Conservation (phyloP, 2,329 filamentous ascomycete species). For the Pseudocercospora pini-densiflorae region DNA sequence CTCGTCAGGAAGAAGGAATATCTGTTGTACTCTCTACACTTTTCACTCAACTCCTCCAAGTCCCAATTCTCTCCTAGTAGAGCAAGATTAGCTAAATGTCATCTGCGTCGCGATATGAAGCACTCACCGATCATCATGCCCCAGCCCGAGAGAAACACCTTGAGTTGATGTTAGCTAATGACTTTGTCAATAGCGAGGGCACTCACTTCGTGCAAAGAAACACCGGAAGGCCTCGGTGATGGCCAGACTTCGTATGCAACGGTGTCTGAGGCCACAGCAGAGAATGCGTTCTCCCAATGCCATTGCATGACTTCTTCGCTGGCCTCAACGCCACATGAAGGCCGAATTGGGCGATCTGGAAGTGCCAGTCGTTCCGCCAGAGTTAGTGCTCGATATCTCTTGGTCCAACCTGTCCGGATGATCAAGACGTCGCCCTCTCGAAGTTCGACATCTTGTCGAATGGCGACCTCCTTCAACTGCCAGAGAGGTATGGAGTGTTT, state of each 20-base stretch:
- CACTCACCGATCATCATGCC: constrained; percentile 56
- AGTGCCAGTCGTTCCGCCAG: constrained; percentile 7
- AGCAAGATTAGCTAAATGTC: too few species aligned
- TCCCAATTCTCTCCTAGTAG: constrained; percentile 44
- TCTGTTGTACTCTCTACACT: constrained; percentile 44
- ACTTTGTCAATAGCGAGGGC: too few species aligned
- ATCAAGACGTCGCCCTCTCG: constrained; percentile 62
- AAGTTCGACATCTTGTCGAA: constrained; percentile 53
- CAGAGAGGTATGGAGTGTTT: constrained; percentile 12
- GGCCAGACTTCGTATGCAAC: constrained; percentile 40
- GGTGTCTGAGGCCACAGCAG: constrained; percentile 22
- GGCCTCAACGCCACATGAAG: constrained; percentile 13
- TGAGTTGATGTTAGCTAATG: too few species aligned
- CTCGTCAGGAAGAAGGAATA: constrained; percentile 56
- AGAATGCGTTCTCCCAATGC: constrained; percentile 20
- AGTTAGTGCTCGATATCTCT: constrained; percentile 29
- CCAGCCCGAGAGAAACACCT: constrained; percentile 50
- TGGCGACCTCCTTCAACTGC: constrained; percentile 42
- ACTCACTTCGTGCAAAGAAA: constrained; percentile 48
- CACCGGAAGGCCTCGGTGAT: constrained; percentile 35
- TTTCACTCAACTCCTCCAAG: constrained; percentile 49
- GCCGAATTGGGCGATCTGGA: constrained; percentile 1
- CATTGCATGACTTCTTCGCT: constrained; percentile 13
- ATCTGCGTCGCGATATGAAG: too few species aligned
- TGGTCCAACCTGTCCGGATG: constrained; percentile 55